Conservation (phyloP, 2,329 filamentous ascomycete genomes). For the Alternaria solani region DNA sequence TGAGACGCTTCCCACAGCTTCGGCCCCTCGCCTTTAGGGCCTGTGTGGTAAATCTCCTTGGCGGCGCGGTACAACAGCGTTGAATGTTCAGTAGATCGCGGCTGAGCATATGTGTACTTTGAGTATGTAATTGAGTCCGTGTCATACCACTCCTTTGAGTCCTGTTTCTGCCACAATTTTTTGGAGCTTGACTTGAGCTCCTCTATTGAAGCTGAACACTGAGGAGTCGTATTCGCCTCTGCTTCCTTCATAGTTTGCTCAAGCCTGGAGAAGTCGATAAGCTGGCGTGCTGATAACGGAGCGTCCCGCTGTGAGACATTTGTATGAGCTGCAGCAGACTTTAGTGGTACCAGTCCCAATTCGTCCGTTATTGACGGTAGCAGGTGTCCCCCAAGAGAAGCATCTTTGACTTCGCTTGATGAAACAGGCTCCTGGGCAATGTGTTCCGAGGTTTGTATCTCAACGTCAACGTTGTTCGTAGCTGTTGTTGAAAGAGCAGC, state of each 20-base stretch:
- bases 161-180: neutral
- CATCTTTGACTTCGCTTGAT: neutral
- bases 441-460: neutral
- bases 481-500: neutral
- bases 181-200: neutral
- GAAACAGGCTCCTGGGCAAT: neutral
- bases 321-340: neutral
- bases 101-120: neutral
- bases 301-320: constrained; percentile 1
- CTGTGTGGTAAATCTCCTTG: constrained; percentile 31
- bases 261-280: neutral
- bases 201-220: neutral
- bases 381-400: neutral
- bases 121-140: neutral
- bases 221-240: constrained; percentile 2
- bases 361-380: neutral
- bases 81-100: neutral
- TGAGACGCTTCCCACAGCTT: constrained; percentile 30
- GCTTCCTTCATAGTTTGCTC: constrained; percentile 3
- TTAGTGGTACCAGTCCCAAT: neutral
- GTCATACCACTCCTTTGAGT: neutral
- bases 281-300: neutral
- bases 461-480: neutral
- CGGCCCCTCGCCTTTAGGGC: constrained; percentile 40
- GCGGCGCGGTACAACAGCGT: constrained; percentile 13